Evolutionary conservation across 1,284 basidiomycete species (phyloP).

Genomic region (Naganishia sp.): DNA sequence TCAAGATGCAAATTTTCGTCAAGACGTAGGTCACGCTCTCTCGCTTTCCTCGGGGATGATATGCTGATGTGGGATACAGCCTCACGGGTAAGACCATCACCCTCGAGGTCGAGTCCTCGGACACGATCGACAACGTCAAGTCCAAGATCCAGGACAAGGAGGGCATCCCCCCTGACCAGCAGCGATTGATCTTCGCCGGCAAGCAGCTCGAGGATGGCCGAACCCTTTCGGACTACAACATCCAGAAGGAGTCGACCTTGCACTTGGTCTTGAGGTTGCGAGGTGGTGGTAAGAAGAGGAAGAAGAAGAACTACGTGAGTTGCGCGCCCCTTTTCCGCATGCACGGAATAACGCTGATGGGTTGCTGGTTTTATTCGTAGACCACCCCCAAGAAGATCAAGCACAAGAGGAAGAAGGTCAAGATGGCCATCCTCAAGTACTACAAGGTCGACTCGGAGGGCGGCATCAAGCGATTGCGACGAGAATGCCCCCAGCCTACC

Average conservation of each 20-base stretch:
- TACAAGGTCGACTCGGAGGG: conserved; percentile 98
- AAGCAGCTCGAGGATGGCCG: conserved; percentile 96
- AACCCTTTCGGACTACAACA: conserved; percentile 89
- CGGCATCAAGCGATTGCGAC: conserved; percentile 97
- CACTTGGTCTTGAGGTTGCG: conserved; percentile 88
- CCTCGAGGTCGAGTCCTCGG: conserved; percentile 80
- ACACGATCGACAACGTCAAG: conserved; percentile 98
- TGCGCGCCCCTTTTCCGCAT: too few species aligned
- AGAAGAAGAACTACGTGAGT: conserved; percentile 96
- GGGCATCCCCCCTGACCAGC: conserved; percentile 81
- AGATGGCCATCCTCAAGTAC: conserved; percentile 98
- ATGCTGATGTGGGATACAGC: conserved; percentile 55
- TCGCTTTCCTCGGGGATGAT: neutral
- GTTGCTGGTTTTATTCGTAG: too few species aligned
- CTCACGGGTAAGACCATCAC: conserved; percentile 99
- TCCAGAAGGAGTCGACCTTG: conserved; percentile 94
- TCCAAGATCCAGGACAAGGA: conserved; percentile 96
- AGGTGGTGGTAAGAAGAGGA: conserved; percentile 92
- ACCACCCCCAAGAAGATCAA: conserved; percentile 99
- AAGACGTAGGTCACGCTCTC: conserved; percentile 71
- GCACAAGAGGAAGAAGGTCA: conserved; percentile 99
- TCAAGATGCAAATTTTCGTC: conserved; percentile 84
- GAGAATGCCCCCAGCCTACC: conserved; percentile 78
- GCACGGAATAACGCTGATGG: too few species aligned
- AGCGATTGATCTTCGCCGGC: conserved; percentile 96